Evolutionary conservation across 495 filamentous ascomycete species (phyloP).

Genomic region (Hypoxylon cercidicola): DNA sequence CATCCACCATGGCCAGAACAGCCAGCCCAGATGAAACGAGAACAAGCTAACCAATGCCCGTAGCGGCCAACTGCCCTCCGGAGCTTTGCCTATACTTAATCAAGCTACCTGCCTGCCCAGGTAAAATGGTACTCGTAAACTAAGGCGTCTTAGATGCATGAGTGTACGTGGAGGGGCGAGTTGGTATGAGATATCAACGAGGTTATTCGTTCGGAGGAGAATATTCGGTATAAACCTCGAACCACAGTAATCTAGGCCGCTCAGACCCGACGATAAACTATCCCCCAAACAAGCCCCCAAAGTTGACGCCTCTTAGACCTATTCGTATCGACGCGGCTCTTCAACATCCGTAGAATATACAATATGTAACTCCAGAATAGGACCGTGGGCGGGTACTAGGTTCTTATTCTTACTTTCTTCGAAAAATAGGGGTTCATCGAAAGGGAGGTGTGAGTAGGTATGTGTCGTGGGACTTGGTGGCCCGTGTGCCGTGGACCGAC

Average conservation of each 20-base stretch:
- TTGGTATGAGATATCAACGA: not conserved
- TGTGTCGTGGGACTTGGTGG: slow-evolving; percentile 18
- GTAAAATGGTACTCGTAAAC: too few species aligned
- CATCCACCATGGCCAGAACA: not conserved
- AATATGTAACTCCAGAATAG: slow-evolving; percentile 31
- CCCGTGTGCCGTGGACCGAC: slow-evolving; percentile 33
- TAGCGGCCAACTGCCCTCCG: not conserved
- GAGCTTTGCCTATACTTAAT: not conserved
- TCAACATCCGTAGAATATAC: slow-evolving; percentile 31
- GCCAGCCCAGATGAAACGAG: slow-evolving; percentile 5
- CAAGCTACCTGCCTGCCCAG: not conserved
- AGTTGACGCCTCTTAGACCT: slow-evolving; percentile 4
- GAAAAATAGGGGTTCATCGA: slow-evolving; percentile 27
- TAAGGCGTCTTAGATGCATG: too few species aligned
- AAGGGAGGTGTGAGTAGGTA: slow-evolving; percentile 7
- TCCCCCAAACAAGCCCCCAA: not conserved
- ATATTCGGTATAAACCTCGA: not conserved
- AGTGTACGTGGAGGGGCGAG: too few species aligned
- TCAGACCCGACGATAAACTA: slow-evolving; percentile 1
- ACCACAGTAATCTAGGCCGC: not conserved
- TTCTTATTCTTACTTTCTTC: slow-evolving; percentile 13
- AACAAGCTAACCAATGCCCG: slow-evolving; percentile 6
- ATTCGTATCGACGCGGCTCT: slow-evolving; percentile 35
- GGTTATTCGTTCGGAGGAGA: not conserved
- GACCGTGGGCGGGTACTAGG: slow-evolving; percentile 18